phyloP scores from a whole-genome alignment of 2,329 filamentous ascomycete species.

The Penicillium hordei region DNA sequence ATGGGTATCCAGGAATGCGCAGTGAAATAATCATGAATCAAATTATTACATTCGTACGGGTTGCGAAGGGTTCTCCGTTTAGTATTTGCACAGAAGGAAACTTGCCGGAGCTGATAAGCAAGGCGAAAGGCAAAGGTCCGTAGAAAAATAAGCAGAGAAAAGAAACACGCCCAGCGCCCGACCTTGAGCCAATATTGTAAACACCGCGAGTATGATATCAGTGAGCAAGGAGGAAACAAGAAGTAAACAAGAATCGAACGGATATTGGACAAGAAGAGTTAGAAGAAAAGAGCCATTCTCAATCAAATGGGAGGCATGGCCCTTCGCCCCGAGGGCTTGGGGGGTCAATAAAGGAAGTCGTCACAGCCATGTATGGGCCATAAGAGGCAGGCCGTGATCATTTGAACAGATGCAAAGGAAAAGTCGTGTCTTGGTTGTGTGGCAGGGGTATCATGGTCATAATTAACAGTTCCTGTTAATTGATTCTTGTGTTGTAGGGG shows the following conservation, averaged over 20 bases:
- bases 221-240: not conserved
- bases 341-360: not conserved
- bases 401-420: not conserved
- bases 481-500: constrained; percentile 5
- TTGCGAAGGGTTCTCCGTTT: not conserved
- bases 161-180: not conserved
- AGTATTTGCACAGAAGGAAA: not conserved
- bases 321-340: too few relatives aligned
- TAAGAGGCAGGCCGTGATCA: not conserved
- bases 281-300: not conserved
- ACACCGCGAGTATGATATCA: not conserved
- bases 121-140: not conserved
- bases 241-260: not conserved
- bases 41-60: not conserved
- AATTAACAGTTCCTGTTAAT: constrained; percentile 5
- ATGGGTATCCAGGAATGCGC: not conserved
- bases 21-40: not conserved
- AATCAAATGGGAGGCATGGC: not conserved
- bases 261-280: not conserved
- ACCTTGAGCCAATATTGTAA: not conserved
- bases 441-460: constrained; percentile 14
- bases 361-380: not conserved
- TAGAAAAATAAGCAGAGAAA: not conserved
- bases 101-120: not conserved
- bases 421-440: constrained; percentile 7